Percentiles rank a stretch among this genome's conserved stretches.
Conservation (phyloP, 73 alveolate species). For the Tetrahymena malaccensis region DNA sequence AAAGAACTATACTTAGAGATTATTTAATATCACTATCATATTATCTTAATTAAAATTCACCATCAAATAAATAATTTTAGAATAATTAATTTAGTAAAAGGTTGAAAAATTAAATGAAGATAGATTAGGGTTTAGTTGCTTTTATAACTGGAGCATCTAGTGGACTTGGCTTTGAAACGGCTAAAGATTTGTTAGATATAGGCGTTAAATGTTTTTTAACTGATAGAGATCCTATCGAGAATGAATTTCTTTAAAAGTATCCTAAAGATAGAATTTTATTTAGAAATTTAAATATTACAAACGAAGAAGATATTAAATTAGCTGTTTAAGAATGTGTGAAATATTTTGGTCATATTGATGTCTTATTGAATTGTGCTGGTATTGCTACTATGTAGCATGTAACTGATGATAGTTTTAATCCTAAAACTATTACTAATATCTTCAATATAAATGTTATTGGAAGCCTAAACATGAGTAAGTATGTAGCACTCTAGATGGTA, state of each 20-base stretch:
- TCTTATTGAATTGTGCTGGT: slow-evolving; percentile 79
- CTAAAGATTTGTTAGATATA: slow-evolving; percentile 22
- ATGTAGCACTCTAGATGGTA: slow-evolving; percentile 59
- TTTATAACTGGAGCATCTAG: slow-evolving; percentile 78
- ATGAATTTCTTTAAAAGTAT: not conserved
- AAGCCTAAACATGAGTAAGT: slow-evolving; percentile 60
- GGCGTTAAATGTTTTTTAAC: slow-evolving; percentile 64
- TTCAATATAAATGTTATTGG: slow-evolving; percentile 75
- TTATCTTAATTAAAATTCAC: too few relatives aligned
- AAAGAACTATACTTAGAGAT: too few relatives aligned
- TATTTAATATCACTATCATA: too few relatives aligned
- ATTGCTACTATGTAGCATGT: slow-evolving; percentile 44
- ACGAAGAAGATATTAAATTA: slow-evolving; percentile 45
- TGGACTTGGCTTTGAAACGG: slow-evolving; percentile 70
- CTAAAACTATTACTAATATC: slow-evolving; percentile 34
- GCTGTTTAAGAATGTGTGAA: slow-evolving; percentile 55
- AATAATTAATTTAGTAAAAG: not conserved
- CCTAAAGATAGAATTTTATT: slow-evolving; percentile 36
- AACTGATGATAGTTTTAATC: slow-evolving; percentile 30
- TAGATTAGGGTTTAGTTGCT: slow-evolving; percentile 35
- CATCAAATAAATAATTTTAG: too few relatives aligned
- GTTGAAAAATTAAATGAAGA: not conserved
- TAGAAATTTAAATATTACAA: slow-evolving; percentile 59
- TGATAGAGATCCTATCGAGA: slow-evolving; percentile 43
- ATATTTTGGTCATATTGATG: slow-evolving; percentile 63